These are phyloP conservation scores for Beauveria sp. DNA, from an alignment of 2,329 filamentous ascomycete species.

Conservation along the genomic window DNA sequence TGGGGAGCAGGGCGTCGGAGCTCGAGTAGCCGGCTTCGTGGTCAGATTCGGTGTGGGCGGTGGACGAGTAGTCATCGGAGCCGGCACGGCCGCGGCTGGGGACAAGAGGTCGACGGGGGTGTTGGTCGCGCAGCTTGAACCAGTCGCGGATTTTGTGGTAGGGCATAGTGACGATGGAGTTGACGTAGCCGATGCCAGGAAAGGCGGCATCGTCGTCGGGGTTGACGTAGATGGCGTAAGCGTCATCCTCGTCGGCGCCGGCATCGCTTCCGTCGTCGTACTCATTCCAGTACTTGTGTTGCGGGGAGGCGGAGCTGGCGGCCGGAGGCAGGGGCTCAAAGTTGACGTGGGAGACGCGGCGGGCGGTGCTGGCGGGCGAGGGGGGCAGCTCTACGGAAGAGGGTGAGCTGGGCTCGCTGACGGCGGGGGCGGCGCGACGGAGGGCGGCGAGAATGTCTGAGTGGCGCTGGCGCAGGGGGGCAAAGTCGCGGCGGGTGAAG, in stretches of 20 bases:
- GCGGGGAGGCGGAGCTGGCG: slow-evolving; percentile 19
- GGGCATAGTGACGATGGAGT: slow-evolving; percentile 41
- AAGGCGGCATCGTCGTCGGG: slow-evolving; percentile 55
- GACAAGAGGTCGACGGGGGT: slow-evolving; percentile 24
- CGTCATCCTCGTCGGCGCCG: slow-evolving; percentile 42
- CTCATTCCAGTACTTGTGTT: slow-evolving; percentile 69
- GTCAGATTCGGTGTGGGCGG: slow-evolving; percentile 30
- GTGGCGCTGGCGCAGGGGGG: slow-evolving; percentile 40
- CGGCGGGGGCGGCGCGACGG: slow-evolving; percentile 34
- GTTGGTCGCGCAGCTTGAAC: slow-evolving; percentile 29
- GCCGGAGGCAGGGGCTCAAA: slow-evolving; percentile 26
- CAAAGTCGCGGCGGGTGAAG: slow-evolving; percentile 62
- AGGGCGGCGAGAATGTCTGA: slow-evolving; percentile 42
- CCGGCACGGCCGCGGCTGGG: slow-evolving; percentile 15
- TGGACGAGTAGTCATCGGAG: slow-evolving; percentile 24
- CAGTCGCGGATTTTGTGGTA: slow-evolving; percentile 44
- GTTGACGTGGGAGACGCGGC: slow-evolving; percentile 15
- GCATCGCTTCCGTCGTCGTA: slow-evolving; percentile 74
- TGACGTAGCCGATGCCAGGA: slow-evolving; percentile 55
- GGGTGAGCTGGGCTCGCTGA: slow-evolving; percentile 33
- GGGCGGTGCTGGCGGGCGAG: slow-evolving; percentile 13
- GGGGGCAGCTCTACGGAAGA: slow-evolving; percentile 20
- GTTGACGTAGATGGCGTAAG: slow-evolving; percentile 68
- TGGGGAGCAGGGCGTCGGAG: slow-evolving; percentile 38
- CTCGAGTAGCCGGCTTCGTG: slow-evolving; percentile 45